Evolutionary conservation across 2,329 filamentous ascomycete species (phyloP).

Genomic region (Ophiostoma angusticollis): DNA sequence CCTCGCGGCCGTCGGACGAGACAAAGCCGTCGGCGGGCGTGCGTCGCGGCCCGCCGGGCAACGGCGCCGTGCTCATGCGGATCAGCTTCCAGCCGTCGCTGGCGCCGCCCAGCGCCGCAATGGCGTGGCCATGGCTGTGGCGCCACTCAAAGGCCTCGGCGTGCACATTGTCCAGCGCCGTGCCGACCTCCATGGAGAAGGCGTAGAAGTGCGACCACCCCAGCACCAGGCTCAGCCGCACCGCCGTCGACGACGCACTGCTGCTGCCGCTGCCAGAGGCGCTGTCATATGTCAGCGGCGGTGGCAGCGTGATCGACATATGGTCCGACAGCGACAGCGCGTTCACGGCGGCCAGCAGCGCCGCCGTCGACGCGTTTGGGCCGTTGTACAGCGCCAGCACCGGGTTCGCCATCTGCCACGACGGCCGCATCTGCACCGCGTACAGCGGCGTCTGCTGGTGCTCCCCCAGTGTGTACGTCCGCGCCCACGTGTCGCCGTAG

Average conservation of each 20-base stretch:
- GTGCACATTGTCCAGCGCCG: constrained; percentile 7
- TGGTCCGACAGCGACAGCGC: constrained; percentile 8
- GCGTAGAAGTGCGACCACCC: constrained; percentile 16
- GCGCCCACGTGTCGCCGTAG: constrained; percentile 16
- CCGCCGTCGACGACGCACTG: constrained; percentile 10
- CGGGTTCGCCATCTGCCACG: constrained; percentile 16
- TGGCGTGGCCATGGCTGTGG: constrained; percentile 22
- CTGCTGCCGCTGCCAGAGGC: constrained; percentile 11
- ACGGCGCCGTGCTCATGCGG: constrained; percentile 17
- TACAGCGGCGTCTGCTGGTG: constrained; percentile 22
- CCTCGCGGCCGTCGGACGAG: constrained; percentile 26
- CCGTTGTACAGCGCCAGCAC: constrained; percentile 24
- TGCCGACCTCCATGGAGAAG: constrained; percentile 25
- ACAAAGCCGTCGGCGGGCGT: constrained; percentile 12
- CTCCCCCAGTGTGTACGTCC: constrained; percentile 19
- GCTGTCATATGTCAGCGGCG: constrained; percentile 14
- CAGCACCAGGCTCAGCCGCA: constrained; percentile 4
- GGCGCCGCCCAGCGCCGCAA: constrained; percentile 21
- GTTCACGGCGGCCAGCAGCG: constrained; percentile 20
- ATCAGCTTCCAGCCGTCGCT: constrained; percentile 29
- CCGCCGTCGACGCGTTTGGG: constrained; percentile 15
- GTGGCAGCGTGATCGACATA: constrained; percentile 21
- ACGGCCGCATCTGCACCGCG: constrained; percentile 18
- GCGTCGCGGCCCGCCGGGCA: constrained; percentile 8
- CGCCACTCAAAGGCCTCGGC: constrained; percentile 32